Base-by-base conservation (phyloP, 495 filamentous ascomycete genomes). In the Hypoxylon fragiforme region DNA sequence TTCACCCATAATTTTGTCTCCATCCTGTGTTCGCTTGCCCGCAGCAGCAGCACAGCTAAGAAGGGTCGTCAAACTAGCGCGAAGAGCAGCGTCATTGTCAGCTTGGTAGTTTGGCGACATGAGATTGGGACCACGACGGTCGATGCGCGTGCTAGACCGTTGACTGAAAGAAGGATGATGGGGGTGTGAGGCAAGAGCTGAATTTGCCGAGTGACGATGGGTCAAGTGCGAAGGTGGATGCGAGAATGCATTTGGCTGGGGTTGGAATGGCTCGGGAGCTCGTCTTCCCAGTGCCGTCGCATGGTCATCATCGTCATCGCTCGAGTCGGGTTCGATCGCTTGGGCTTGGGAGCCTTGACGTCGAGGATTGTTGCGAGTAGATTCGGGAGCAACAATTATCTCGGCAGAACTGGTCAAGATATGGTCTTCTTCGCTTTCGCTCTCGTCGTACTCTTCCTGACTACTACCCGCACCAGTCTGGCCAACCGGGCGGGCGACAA, bases 31-130 rank as follows among this genome's bases (percentile, higher is more conserved):
- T 3, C 94, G 75, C 16, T 89, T 85, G 16, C 94, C 81, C 2
- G 90, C 92, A 2, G 91, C 91, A 1, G 92, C 91, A 1, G 90
- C 94, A 65, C 89, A 92, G 34, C 91, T 95, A 3, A 98, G 82
- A n/a, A 98, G 81, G 2, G 94, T 98, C 5, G 91, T 95, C 3
- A 98, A 77, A 48, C 89, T 95, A 5, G 94, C 91, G 30, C 94
- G 85, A 1, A 98, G 82, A 0, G 92, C 94, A 18, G 90, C 92
- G 67, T 98, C 94, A 59, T 97, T 91, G 47, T 96, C 91, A 18
- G 88, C 83, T 54, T 87, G 86, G 63, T 90, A 82, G 2, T 86
- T 84, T 1, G 91, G 88, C 1, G 88, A 86, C 53, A 91, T 82
- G 63, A 86, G 79, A 63, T 81, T 79, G 49, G 75, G 80, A 0